Conservation (phyloP, 345 rosid species). For the Ricinus communis region DNA sequence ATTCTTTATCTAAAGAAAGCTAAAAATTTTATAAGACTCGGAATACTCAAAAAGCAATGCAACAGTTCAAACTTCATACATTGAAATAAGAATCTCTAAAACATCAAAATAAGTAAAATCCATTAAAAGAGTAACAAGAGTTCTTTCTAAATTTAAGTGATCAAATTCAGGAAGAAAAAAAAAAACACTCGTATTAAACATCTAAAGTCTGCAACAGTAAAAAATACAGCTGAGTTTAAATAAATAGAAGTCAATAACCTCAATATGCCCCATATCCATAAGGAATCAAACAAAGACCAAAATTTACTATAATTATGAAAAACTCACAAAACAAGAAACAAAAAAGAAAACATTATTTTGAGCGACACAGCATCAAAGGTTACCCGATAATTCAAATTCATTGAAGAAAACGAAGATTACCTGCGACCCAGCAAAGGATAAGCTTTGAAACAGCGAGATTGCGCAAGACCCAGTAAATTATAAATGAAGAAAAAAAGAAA, state of each 20-base stretch:
- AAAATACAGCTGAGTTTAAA: too few relatives aligned
- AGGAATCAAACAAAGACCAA: neutral
- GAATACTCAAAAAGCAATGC: neutral
- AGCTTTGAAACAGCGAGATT: neutral
- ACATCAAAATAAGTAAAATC: neutral
- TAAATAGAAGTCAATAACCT: too few relatives aligned
- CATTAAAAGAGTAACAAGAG: too few relatives aligned
- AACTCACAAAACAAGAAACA: neutral
- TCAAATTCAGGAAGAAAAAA: neutral
- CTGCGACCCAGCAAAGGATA: constrained; percentile 16
- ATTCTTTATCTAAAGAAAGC: neutral
- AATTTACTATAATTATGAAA: neutral
- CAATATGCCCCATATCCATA: too few relatives aligned
- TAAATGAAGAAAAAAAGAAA: neutral
- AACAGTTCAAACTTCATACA: constrained; percentile 8
- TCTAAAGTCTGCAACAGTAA: too few relatives aligned
- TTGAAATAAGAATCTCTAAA: neutral
- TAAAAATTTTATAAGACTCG: neutral
- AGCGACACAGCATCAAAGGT: neutral
- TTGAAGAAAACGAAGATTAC: constrained; percentile 1
- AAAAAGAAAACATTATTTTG: neutral
- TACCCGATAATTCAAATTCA: neutral
- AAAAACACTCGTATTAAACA: too few relatives aligned
- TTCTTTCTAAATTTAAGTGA: neutral
- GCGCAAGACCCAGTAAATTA: neutral